Evolutionary conservation across 2,329 filamentous ascomycete species (phyloP), one percentile per base, ranked within the genome.

Genomic region (Cladosporium sp.): DNA sequence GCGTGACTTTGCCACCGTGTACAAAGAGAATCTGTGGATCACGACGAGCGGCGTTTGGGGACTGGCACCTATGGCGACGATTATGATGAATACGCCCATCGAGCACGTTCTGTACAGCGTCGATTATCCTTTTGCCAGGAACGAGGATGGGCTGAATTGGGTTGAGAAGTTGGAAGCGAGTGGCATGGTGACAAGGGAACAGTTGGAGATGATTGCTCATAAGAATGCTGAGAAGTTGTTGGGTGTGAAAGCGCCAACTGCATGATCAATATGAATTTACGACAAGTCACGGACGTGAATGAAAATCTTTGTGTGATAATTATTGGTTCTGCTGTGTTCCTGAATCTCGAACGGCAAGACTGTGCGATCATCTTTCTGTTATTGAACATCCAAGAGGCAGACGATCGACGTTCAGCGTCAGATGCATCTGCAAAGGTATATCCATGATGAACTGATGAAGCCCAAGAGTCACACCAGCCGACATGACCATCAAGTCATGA

Each of bases 11-110:
- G 64, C 68, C 24, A 70, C 64, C 36, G 70, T 71, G 5, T 77
- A 71, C 71, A 74, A 73, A 8, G 62, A 77, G 61, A 85, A 85
- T 58, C 71, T 85, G 20, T 85, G 81, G 81, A 70, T 86, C 48
- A 85, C 83, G 2, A 85, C 82, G 0, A 80, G 77, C 59, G 82
- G 82, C 0, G 78, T 80, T 59, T 85, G 80, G 71, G 76, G 74
- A 39, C 57, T 84, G 35, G 74, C 77, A 36, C 80, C 82, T 0
- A 63, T 85, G 68, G 71, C 73, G 40, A 73, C 70, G 59, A 66
- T 76, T 37, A 61, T 77, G 45, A 64, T 61, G 51, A 71, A 68
- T 32, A 70, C 66, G 19, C 66, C 64, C 47, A 73, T 76, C 19
- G 80, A 83, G 19, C 75, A 74, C 25, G 75, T 85, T 4, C 57